phyloP scores from a whole-genome alignment of 2,329 filamentous ascomycete genomes.

The Penicillium decumbens region DNA sequence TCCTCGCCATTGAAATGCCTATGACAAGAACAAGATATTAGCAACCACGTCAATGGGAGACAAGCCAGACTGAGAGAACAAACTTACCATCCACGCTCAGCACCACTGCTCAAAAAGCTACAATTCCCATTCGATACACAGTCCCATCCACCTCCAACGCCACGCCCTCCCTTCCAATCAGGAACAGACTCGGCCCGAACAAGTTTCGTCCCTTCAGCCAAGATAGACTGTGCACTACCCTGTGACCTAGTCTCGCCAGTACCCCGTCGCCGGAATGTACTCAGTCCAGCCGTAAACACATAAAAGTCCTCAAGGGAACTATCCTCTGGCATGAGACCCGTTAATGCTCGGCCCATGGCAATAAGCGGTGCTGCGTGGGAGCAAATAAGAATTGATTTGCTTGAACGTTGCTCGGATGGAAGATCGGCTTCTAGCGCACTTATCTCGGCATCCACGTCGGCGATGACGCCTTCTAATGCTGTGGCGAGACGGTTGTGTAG shows the following conservation, averaged over 20 bases:
- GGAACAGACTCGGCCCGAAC: constrained; percentile 25
- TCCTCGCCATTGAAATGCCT: constrained; percentile 48
- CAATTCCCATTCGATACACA: constrained; percentile 80
- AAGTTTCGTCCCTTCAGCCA: constrained; percentile 31
- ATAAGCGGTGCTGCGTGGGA: constrained; percentile 89
- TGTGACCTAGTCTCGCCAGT: constrained; percentile 15
- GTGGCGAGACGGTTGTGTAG: constrained; percentile 75
- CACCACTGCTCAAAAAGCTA: constrained; percentile 70
- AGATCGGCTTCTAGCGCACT: constrained; percentile 42
- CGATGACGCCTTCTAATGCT: constrained; percentile 65
- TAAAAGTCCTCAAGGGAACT: constrained; percentile 72
- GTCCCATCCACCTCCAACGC: constrained; percentile 72
- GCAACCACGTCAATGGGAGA: constrained; percentile 2
- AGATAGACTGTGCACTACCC: constrained; percentile 25
- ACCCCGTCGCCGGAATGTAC: constrained; percentile 56
- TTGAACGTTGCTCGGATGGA: constrained; percentile 50
- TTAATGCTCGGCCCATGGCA: constrained; percentile 75
- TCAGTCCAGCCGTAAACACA: constrained; percentile 78
- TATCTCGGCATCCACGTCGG: constrained; percentile 60
- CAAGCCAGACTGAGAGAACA: constrained; percentile 7
- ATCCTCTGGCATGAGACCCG: constrained; percentile 68
- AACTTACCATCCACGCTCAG: constrained; percentile 80
- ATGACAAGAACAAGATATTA: constrained; percentile 17
- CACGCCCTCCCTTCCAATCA: constrained; percentile 54
- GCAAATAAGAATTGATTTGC: constrained; percentile 67